Percentiles rank a stretch among this genome's conserved stretches.
phyloP scores from a whole-genome alignment of 2,329 filamentous ascomycete genomes.

The Daldinia sp. region DNA sequence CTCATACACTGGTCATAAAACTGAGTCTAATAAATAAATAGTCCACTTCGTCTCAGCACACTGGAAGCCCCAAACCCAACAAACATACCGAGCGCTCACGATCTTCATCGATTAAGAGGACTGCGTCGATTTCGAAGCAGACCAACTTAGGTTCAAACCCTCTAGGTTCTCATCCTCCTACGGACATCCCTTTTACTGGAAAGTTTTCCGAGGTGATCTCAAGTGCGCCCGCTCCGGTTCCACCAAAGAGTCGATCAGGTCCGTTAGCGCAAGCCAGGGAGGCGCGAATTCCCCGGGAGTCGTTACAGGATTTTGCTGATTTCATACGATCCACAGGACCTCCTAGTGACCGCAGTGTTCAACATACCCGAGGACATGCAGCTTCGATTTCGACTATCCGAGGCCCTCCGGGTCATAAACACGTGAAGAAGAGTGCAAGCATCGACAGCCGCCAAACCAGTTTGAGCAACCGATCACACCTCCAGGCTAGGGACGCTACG shows the following conservation, averaged over 20 bases:
- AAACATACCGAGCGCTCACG: slow-evolving; percentile 51
- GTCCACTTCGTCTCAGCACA: slow-evolving; percentile 53
- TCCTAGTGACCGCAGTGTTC: slow-evolving; percentile 49
- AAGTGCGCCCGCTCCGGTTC: slow-evolving; percentile 45
- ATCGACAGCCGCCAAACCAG: slow-evolving; percentile 52
- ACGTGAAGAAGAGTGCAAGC: slow-evolving; percentile 47
- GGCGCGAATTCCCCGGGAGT: slow-evolving; percentile 73
- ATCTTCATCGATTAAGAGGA: slow-evolving; percentile 54
- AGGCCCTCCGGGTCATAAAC: slow-evolving; percentile 46
- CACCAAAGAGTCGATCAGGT: slow-evolving; percentile 47
- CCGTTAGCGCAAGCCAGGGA: slow-evolving; percentile 67
- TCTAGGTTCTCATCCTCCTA: slow-evolving; percentile 49
- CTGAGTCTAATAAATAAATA: slow-evolving; percentile 43
- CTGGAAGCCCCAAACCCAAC: slow-evolving; percentile 51
- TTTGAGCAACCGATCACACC: slow-evolving; percentile 58
- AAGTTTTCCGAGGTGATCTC: slow-evolving; percentile 44
- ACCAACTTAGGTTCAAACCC: slow-evolving; percentile 51
- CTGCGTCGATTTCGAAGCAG: slow-evolving; percentile 54
- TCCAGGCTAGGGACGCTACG: slow-evolving; percentile 76
- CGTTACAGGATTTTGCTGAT: slow-evolving; percentile 83
- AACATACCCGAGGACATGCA: slow-evolving; percentile 38
- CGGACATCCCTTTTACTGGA: slow-evolving; percentile 39
- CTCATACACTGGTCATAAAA: not conserved
- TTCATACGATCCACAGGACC: slow-evolving; percentile 90
- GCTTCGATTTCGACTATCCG: slow-evolving; percentile 41